These are phyloP conservation scores for Aureobasidium lini DNA, from an alignment of 2,329 filamentous ascomycete species.

Conservation along the genomic window DNA sequence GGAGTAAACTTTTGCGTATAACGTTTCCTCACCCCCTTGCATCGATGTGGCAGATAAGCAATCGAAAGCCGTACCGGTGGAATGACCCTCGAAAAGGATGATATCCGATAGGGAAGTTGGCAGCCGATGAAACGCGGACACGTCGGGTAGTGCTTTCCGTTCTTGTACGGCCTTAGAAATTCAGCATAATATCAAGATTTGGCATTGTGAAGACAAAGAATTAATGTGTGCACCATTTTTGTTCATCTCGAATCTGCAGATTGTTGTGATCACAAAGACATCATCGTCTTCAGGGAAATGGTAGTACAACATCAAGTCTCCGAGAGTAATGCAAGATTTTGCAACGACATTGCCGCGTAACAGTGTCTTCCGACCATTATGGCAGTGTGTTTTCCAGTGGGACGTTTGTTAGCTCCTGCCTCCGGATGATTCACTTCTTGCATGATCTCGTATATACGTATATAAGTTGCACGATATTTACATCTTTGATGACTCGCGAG, in stretches of 20 bases:
- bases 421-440: too few species aligned
- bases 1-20: slow-evolving; percentile 1
- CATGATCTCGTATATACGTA: neutral
- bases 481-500: neutral
- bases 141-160: too few species aligned
- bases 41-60: neutral
- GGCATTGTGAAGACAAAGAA: neutral
- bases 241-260: neutral
- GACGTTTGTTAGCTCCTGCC: neutral
- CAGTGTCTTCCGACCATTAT: too few species aligned
- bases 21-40: neutral
- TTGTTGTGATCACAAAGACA: too few species aligned
- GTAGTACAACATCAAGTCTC: neutral
- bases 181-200: neutral
- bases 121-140: neutral
- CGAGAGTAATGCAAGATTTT: too few species aligned
- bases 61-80: neutral
- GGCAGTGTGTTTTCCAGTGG: neutral
- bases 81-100: neutral
- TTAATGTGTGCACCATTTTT: too few species aligned
- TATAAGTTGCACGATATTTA: neutral
- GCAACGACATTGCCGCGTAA: neutral
- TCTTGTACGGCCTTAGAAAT: neutral
- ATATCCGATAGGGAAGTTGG: neutral
- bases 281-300: neutral